Conservation (phyloP, 1,284 basidiomycete genomes). For the Cryptococcus sp. region DNA sequence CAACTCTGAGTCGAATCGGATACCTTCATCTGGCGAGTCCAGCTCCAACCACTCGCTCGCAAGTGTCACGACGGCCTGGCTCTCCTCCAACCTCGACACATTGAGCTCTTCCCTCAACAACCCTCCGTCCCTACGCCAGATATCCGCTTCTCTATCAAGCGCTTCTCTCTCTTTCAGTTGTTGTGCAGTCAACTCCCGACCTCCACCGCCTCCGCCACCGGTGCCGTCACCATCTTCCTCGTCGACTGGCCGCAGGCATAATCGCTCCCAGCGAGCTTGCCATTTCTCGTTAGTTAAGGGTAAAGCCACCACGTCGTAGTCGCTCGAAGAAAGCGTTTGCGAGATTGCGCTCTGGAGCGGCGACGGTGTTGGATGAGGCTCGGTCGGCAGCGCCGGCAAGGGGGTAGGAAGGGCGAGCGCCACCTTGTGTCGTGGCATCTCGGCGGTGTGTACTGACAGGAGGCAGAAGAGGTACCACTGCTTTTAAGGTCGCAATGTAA, state of each 20-base stretch:
- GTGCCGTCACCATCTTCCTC: too few species aligned
- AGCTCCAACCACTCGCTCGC: conserved; percentile 93
- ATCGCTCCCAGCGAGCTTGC: conserved; percentile 82
- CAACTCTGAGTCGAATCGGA: conserved; percentile 93
- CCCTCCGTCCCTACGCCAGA: conserved; percentile 79
- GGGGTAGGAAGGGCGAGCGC: conserved; percentile 36
- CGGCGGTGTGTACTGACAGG: too few species aligned
- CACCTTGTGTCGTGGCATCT: conserved; percentile 36
- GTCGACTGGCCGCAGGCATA: conserved; percentile 66
- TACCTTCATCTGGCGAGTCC: conserved; percentile 89
- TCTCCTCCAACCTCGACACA: conserved; percentile 82
- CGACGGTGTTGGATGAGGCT: conserved; percentile 37
- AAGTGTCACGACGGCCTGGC: conserved; percentile 72
- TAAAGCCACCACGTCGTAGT: conserved; percentile 66
- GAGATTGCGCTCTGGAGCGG: conserved; percentile 42
- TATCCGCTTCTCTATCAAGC: conserved; percentile 75
- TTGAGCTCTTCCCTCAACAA: conserved; percentile 86
- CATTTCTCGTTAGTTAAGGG: conserved; percentile 84
- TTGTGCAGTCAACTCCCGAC: neutral
- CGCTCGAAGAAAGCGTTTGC: conserved; percentile 44
- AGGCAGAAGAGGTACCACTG: too few species aligned
- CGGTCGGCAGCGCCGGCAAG: conserved; percentile 34
- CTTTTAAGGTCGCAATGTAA: too few species aligned
- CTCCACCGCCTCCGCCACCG: conserved; percentile 50
- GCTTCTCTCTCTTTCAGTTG: conserved; percentile 54